phyloP scores from a whole-genome alignment of 1,284 basidiomycete species.

The Naganishia sp. region DNA sequence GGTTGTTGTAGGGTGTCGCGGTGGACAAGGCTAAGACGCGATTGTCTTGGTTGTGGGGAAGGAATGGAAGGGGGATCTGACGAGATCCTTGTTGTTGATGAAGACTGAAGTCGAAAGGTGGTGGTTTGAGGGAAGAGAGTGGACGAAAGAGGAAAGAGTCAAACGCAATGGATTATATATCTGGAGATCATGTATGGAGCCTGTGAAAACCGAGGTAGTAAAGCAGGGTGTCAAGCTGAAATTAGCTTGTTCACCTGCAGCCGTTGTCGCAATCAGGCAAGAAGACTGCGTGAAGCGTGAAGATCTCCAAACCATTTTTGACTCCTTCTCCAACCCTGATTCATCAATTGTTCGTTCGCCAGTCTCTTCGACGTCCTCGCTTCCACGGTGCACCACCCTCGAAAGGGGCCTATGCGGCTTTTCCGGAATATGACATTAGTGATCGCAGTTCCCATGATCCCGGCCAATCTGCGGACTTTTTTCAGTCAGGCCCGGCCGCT shows the following conservation, averaged over 20 bases:
- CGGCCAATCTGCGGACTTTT: constrained; percentile 4
- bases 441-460: too few species aligned
- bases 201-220: neutral
- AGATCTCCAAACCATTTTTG: too few species aligned
- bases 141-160: neutral
- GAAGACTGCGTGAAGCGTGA: too few species aligned
- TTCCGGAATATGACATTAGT: too few species aligned
- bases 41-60: constrained; percentile 31
- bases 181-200: neutral
- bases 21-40: constrained; percentile 26
- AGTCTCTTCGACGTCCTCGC: too few species aligned
- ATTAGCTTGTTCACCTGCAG: too few species aligned
- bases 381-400: too few species aligned
- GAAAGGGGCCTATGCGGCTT: too few species aligned
- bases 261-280: too few species aligned
- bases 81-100: constrained; percentile 33
- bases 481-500: constrained; percentile 8
- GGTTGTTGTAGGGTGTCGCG: constrained; percentile 17
- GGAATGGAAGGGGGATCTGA: constrained; percentile 33
- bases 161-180: constrained; percentile 8
- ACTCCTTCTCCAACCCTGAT: too few species aligned
- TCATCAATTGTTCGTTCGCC: too few species aligned
- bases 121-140: constrained; percentile 20
- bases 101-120: constrained; percentile 26
- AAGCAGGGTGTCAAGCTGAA: constrained; percentile 1